Conservation (phyloP, 106 monocot species). For the Allium sativum region DNA sequence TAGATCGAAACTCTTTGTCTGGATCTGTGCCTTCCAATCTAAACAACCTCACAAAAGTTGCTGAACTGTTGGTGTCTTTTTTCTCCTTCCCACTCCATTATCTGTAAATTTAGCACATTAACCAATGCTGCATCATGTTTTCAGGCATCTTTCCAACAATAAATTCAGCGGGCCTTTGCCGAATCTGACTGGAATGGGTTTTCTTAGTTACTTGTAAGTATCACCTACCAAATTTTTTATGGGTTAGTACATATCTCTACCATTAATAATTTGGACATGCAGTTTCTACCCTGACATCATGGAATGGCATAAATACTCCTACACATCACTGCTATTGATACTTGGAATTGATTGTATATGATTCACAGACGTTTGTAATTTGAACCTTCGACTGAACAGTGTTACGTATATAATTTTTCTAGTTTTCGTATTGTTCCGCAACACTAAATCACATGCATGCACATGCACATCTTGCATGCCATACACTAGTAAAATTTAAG, state of each 20-base stretch:
- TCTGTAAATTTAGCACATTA: no score
- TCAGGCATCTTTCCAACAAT: conserved; percentile 63
- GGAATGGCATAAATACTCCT: background rate
- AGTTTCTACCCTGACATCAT: background rate
- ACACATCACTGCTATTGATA: background rate
- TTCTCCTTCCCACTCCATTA: background rate
- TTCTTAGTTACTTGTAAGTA: conserved; percentile 53
- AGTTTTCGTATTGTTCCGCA: no score
- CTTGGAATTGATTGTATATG: background rate
- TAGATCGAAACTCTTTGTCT: conserved; percentile 1
- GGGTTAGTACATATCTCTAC: background rate
- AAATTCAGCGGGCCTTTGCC: conserved; percentile 54
- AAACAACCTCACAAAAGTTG: conserved; percentile 1
- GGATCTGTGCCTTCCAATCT: conserved; percentile 1
- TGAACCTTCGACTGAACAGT: no score
- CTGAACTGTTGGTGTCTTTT: background rate
- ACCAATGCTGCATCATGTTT: no score
- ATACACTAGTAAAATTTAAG: no score
- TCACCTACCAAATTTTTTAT: background rate
- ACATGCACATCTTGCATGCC: no score
- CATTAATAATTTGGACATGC: background rate
- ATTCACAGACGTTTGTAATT: background rate
- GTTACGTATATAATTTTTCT: no score
- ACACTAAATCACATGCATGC: no score
- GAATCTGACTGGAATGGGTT: conserved; percentile 50